phyloP scores from a whole-genome alignment of 2,329 filamentous ascomycete genomes.

The Lasiodiplodia sp. region DNA sequence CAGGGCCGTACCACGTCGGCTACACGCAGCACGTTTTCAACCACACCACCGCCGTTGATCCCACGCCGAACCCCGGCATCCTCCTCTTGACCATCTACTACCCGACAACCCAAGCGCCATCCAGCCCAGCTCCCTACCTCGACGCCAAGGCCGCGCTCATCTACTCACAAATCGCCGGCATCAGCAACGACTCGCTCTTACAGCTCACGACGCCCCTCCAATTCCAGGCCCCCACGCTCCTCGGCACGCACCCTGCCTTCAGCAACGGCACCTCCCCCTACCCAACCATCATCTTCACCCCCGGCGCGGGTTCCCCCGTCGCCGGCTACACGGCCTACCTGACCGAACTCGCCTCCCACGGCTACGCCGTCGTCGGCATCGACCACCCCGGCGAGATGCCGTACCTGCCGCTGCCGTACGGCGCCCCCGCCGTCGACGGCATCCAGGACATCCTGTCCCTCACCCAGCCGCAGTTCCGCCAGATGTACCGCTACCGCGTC shows the following conservation, averaged over 20 bases:
- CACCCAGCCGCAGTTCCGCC: conserved; percentile 28
- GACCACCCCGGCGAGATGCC: conserved; percentile 25
- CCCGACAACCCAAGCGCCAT: conserved; percentile 34
- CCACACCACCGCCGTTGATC: conserved; percentile 37
- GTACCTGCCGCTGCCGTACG: conserved; percentile 19
- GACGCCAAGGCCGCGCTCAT: conserved; percentile 35
- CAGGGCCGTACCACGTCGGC: conserved; percentile 38
- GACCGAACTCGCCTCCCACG: conserved; percentile 11
- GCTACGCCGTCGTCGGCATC: conserved; percentile 13
- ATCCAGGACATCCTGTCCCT: conserved; percentile 14
- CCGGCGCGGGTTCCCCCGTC: conserved; percentile 8
- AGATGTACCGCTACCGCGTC: not conserved
- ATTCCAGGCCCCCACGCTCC: not conserved
- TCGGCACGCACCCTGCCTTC: conserved; percentile 6
- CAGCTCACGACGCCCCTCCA: conserved; percentile 32
- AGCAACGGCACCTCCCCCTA: conserved; percentile 10
- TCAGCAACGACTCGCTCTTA: conserved; percentile 15
- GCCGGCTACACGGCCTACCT: conserved; percentile 27
- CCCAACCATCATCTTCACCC: conserved; percentile 23
- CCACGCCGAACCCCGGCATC: conserved; percentile 33
- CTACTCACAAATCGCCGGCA: conserved; percentile 20
- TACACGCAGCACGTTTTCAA: conserved; percentile 39
- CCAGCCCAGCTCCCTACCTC: conserved; percentile 35
- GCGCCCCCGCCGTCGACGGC: conserved; percentile 7
- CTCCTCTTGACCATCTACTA: conserved; percentile 39